These are phyloP conservation scores for Adansonia grandidieri DNA, from an alignment of 441 rosid species.

Conservation along the genomic window DNA sequence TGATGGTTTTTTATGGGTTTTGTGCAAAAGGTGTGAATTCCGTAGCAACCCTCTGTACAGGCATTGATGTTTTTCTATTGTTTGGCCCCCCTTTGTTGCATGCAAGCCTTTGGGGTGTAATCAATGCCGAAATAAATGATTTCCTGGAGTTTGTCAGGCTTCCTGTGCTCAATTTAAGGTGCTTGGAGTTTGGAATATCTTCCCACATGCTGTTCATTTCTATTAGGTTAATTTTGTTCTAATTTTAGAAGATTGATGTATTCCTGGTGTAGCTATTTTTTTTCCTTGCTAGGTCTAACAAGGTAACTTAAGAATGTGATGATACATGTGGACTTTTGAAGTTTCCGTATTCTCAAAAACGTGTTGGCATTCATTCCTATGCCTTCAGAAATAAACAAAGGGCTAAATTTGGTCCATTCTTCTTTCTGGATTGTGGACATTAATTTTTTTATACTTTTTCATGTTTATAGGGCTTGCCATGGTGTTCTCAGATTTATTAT, in stretches of 20 bases:
- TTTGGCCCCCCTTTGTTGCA: not conserved
- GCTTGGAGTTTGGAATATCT: constrained; percentile 45
- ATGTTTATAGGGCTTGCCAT: constrained; percentile 56
- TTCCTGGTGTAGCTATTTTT: not conserved
- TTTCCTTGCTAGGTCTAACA: not conserved
- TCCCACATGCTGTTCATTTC: constrained; percentile 24
- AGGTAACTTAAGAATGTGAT: not conserved
- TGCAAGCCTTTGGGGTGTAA: not conserved
- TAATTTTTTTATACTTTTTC: not conserved
- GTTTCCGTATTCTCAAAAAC: not conserved
- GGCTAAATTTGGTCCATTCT: not conserved
- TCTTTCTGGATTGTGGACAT: not conserved
- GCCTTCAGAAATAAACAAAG: not conserved
- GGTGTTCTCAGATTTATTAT: constrained; percentile 69
- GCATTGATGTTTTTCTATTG: not conserved
- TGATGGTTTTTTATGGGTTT: not conserved
- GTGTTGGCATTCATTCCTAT: not conserved
- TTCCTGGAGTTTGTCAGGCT: constrained; percentile 22
- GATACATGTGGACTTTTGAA: not conserved
- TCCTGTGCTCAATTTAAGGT: constrained; percentile 26
- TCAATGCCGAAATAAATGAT: constrained; percentile 25
- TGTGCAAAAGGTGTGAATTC: not conserved
- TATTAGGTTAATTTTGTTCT: not conserved
- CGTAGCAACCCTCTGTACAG: not conserved
- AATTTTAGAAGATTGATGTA: not conserved